Percentiles rank a stretch among this genome's conserved stretches.
Conservation (phyloP, 192 early-diverging fungal genomes). For the Backusella tuberculispora region DNA sequence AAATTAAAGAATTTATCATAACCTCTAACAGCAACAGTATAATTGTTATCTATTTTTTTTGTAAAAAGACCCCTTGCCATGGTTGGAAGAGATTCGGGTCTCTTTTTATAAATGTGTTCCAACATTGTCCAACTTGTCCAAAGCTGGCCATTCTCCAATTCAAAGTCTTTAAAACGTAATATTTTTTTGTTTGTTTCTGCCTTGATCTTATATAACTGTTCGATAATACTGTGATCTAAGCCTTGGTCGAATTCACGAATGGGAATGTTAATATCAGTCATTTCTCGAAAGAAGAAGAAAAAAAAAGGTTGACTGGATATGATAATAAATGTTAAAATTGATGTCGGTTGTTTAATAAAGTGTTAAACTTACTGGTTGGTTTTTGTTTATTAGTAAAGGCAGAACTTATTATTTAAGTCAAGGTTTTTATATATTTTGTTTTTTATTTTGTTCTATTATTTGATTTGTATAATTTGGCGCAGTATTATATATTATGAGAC, state of each 20-base stretch:
- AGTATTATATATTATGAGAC: too few relatives aligned
- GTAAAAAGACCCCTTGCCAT: slow-evolving; percentile 87
- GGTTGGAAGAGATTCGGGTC: slow-evolving; percentile 65
- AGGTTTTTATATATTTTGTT: too few relatives aligned
- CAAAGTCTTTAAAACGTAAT: slow-evolving; percentile 17
- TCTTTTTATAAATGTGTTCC: slow-evolving; percentile 72
- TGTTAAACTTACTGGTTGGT: neutral
- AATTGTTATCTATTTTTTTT: slow-evolving; percentile 23
- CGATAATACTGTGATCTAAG: slow-evolving; percentile 23
- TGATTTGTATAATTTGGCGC: too few relatives aligned
- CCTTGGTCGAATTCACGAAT: slow-evolving; percentile 11
- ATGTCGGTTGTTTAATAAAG: neutral
- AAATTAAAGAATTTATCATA: slow-evolving; percentile 99
- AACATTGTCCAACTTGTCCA: slow-evolving; percentile 66
- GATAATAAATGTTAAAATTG: neutral
- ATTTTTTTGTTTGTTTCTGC: slow-evolving; percentile 14
- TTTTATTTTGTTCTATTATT: too few relatives aligned
- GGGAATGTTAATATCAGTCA: slow-evolving; percentile 14
- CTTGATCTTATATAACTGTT: neutral
- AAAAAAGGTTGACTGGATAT: neutral
- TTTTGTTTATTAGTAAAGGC: too few relatives aligned
- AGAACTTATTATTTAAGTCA: too few relatives aligned
- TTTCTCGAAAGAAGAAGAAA: slow-evolving; percentile 14
- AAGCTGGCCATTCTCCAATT: neutral
- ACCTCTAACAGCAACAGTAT: slow-evolving; percentile 79